Conservation (phyloP, 441 rosid genomes). For the Populus hybrid region DNA sequence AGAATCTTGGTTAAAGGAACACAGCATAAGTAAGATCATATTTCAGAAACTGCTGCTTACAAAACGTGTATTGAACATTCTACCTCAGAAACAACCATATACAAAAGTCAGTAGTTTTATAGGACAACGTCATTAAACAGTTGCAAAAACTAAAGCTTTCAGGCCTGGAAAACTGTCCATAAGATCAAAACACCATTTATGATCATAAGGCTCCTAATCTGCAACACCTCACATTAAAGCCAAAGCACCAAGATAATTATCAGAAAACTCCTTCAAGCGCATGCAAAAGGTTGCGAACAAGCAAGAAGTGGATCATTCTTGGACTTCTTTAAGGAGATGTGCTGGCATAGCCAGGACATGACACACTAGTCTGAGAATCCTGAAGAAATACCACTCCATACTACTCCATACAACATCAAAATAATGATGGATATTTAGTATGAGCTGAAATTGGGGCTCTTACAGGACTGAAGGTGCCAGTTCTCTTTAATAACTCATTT, state of each 20-base stretch:
- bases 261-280: constrained; percentile 3
- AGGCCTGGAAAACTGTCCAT: constrained; percentile 4
- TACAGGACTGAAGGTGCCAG: neutral
- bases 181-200: constrained; percentile 7
- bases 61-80: constrained; percentile 9
- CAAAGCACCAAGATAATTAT: constrained; percentile 1
- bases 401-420: neutral
- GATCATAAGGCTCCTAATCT: constrained; percentile 5
- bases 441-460: constrained; percentile 1
- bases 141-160: constrained; percentile 1
- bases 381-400: neutral
- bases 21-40: neutral
- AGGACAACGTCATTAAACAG: constrained; percentile 19
- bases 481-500: neutral
- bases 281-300: constrained; percentile 9
- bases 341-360: neutral
- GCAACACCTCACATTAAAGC: constrained; percentile 14
- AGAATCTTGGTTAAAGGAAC: neutral
- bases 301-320: neutral
- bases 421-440: neutral
- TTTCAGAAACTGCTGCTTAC: constrained; percentile 4
- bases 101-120: constrained; percentile 17
- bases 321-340: neutral
- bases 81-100: constrained; percentile 1
- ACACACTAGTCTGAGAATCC: neutral